Percentiles rank a stretch among this genome's conserved stretches.
Conservation (phyloP, 805 yeast genomes). For the Starmerella riodocensis region DNA sequence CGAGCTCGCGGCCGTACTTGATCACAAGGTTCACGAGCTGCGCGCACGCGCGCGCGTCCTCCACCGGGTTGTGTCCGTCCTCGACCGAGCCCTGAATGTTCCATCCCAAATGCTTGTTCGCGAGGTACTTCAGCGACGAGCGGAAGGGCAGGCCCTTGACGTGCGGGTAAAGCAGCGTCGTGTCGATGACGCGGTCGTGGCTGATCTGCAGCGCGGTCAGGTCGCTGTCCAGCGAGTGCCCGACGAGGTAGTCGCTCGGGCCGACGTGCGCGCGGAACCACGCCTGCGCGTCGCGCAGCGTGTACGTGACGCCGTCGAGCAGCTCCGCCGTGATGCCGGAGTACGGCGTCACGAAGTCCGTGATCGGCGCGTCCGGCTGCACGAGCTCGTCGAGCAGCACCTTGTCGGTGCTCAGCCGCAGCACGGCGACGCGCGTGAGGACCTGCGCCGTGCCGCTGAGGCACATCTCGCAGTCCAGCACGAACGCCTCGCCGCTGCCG, state of each 20-base stretch:
- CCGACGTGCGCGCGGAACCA: conserved; percentile 38
- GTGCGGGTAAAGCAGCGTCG: conserved; percentile 60
- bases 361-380: conserved; percentile 59
- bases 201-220: conserved; percentile 53
- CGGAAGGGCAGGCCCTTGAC: conserved; percentile 70
- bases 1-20: conserved; percentile 52
- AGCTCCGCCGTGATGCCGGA: conserved; percentile 77
- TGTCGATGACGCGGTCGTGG: conserved; percentile 70
- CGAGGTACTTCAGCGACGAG: conserved; percentile 64
- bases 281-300: conserved; percentile 53
- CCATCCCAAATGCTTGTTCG: conserved; percentile 40
- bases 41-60: conserved; percentile 71
- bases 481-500: conserved; percentile 37
- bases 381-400: conserved; percentile 57
- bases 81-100: conserved; percentile 53
- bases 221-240: conserved; percentile 85
- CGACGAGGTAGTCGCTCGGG: conserved; percentile 54
- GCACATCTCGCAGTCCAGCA: conserved; percentile 93
- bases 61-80: conserved; percentile 71
- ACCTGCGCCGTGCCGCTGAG: conserved; percentile 46
- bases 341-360: conserved; percentile 67
- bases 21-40: conserved; percentile 62
- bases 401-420: conserved; percentile 37
- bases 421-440: conserved; percentile 63
- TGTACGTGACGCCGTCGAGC: conserved; percentile 48